Base-by-base conservation (phyloP, 2,329 filamentous ascomycete genomes). In the Penicillium paneum region DNA sequence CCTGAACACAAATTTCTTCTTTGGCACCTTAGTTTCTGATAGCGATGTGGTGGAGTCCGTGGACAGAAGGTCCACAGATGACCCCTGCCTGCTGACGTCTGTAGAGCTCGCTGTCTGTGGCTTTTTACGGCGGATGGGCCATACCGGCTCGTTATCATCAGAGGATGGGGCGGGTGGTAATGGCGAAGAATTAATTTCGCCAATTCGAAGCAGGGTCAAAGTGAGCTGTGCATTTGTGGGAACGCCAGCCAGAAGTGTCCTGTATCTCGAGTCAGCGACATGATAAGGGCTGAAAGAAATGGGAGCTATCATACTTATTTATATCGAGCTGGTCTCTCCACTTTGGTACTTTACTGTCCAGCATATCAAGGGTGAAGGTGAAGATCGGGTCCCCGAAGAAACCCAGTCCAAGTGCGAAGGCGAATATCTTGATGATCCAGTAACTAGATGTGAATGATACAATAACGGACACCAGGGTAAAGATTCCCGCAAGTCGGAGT, bases 141-240 rank as follows among this genome's bases (percentile, higher is more conserved):
- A 68, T 10, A 49, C 47, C 8, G 56, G 60, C 28, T 63, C 63
- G 13, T 78, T 72, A 12, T 72, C 60, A 3, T 67, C 57, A 11
- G 77, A 69, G 13, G 69, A 70, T 8, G 83, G 83, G 19, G 81
- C 80, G 15, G 83, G 85, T 0, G 90, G 90, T 0, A 95, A 73
- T 0, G 91, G 91, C 0, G 89, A 86, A 60, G 89, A 89, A 73
- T 92, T 92, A 17, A 84, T 84, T 72, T 95, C 91, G 39, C 90
- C 90, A 29, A 93, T 85, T 8, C 91, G 87, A 8, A 95, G 83
- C 1, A 95, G 79, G 0, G 91, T 94, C 31, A 95, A 78, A 0
- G 90, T 87, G 17, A 95, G 83, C 67, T 96, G 91, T 2, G 90
- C 90, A 65, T 95, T 94, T 1, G 90, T 96, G 0, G 91, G 91